Evolutionary conservation across 148 eudicot species (phyloP).

Genomic region (Rhododendron kiyosumense): DNA sequence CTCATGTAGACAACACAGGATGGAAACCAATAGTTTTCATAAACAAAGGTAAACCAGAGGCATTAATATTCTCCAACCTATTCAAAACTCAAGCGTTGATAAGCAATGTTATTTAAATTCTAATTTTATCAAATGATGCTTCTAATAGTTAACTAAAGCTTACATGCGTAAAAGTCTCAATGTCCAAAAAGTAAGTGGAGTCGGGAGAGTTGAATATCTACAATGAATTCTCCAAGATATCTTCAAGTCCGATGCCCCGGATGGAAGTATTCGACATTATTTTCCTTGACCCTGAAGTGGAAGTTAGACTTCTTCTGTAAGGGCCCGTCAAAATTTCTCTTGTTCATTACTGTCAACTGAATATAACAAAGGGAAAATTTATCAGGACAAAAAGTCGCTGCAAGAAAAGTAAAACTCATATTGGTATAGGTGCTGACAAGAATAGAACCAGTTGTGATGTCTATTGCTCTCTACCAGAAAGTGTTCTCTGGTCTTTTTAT

Average conservation of each 20-base stretch:
- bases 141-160: not conserved
- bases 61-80: not conserved
- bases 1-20: not conserved
- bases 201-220: not conserved
- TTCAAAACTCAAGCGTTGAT: not conserved
- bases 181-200: not conserved
- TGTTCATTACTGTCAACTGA: constrained; percentile 74
- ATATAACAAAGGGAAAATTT: not conserved
- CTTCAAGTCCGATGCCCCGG: constrained; percentile 65
- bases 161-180: not conserved
- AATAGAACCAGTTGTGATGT: not conserved
- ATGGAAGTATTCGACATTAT: constrained; percentile 65
- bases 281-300: constrained; percentile 75
- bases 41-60: not conserved
- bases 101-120: not conserved
- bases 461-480: not conserved
- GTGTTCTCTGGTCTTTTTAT: not conserved
- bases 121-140: not conserved
- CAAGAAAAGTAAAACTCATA: not conserved
- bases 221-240: not conserved
- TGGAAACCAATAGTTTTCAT: not conserved
- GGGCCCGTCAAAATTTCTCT: constrained; percentile 25
- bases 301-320: constrained; percentile 44
- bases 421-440: not conserved
- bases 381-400: not conserved